A percentile compares a stretch with the other conserved stretches of the same genome.
Evolutionary conservation across 192 early-diverging fungal genomes (phyloP).

Genomic region (Dissophora ornata): DNA sequence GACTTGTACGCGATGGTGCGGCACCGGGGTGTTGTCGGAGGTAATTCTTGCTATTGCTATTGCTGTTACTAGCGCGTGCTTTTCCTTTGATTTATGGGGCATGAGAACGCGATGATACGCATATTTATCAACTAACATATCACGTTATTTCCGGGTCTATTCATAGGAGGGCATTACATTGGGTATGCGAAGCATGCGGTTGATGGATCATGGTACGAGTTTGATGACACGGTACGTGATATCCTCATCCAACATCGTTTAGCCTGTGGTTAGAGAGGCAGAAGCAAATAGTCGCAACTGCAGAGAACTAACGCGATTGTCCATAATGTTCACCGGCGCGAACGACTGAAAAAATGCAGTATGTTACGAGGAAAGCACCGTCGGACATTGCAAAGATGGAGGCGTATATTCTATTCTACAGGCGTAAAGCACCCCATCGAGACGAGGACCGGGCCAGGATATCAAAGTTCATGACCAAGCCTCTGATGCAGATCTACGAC

Average conservation of each 20-base stretch:
- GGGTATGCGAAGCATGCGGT: slow-evolving; percentile 50
- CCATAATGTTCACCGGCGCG: too few relatives aligned
- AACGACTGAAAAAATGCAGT: slow-evolving; percentile 9
- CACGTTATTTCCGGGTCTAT: not conserved
- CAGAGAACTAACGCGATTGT: too few relatives aligned
- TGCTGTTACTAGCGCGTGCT: not conserved
- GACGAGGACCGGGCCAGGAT: slow-evolving; percentile 46
- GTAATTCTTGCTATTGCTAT: not conserved
- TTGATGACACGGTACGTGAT: slow-evolving; percentile 57
- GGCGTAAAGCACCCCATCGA: slow-evolving; percentile 32
- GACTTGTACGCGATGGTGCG: slow-evolving; percentile 55
- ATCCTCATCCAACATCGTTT: not conserved
- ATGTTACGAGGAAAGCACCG: slow-evolving; percentile 51
- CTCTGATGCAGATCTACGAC: slow-evolving; percentile 42
- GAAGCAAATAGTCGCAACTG: too few relatives aligned
- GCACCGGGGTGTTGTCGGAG: slow-evolving; percentile 55
- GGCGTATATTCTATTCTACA: slow-evolving; percentile 56
- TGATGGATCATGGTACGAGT: slow-evolving; percentile 57
- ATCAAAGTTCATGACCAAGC: slow-evolving; percentile 41
- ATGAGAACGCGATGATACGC: too few relatives aligned
- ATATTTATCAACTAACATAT: not conserved
- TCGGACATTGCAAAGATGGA: slow-evolving; percentile 54
- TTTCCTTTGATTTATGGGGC: too few relatives aligned
- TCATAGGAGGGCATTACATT: slow-evolving; percentile 56
- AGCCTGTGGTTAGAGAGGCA: too few relatives aligned